A percentile compares a stretch with the other conserved stretches of the same genome.
phyloP scores from a whole-genome alignment of 805 yeast species.

The Zygoascus flipseniorum region DNA sequence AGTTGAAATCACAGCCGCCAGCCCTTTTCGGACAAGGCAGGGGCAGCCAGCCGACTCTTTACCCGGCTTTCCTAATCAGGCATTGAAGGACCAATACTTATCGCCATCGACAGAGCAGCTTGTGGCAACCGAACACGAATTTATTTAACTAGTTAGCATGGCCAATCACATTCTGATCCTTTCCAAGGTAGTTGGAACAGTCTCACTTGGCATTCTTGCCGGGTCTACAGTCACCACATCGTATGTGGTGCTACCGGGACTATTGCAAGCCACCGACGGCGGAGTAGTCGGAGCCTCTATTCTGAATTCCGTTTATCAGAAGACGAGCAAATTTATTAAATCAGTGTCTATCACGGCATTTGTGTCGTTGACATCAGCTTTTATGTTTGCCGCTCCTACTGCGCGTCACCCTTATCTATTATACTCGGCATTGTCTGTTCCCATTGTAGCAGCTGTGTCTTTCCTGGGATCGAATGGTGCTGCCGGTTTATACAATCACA shows the following conservation, averaged over 20 bases:
- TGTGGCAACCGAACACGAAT: too few relatives aligned
- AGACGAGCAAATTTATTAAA: background rate
- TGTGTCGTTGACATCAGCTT: slow-evolving; percentile 21
- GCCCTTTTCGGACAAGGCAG: too few relatives aligned
- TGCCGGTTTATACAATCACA: background rate
- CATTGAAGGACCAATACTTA: background rate
- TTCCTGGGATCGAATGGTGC: slow-evolving; percentile 3
- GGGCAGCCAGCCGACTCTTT: too few relatives aligned
- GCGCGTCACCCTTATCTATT: slow-evolving; percentile 30
- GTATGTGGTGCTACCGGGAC: slow-evolving; percentile 13
- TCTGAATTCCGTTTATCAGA: background rate
- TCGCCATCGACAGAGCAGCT: too few relatives aligned
- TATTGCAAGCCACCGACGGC: slow-evolving; percentile 3
- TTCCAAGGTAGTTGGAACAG: slow-evolving; percentile 29
- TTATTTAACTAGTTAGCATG: slow-evolving; percentile 5
- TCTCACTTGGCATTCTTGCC: slow-evolving; percentile 29
- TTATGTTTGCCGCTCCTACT: slow-evolving; percentile 17
- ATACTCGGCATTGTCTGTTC: slow-evolving; percentile 27
- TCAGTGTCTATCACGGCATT: slow-evolving; percentile 12
- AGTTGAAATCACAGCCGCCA: too few relatives aligned
- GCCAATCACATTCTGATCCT: slow-evolving; percentile 19
- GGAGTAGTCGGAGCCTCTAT: slow-evolving; percentile 3
- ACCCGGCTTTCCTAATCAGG: too few relatives aligned
- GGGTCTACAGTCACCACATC: slow-evolving; percentile 22
- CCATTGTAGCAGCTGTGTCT: slow-evolving; percentile 9